Base-by-base conservation (phyloP, 345 rosid genomes). In the Toxicodendron radicans region DNA sequence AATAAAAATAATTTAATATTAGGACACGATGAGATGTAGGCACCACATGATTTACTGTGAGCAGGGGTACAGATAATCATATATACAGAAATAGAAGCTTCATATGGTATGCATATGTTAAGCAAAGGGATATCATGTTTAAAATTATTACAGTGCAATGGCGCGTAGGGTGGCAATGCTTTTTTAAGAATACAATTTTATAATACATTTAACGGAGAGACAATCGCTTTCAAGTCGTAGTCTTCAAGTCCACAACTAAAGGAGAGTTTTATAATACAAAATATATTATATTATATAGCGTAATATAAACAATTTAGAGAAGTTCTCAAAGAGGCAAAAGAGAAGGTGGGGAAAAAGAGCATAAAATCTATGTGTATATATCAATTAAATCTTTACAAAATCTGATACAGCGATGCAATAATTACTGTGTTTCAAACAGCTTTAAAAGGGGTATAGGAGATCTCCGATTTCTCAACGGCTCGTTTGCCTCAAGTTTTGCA, bases 401-500 rank as follows among this genome's bases (percentile, higher is more conserved):
- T 95, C 95, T 81, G 90, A 87, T 90, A 91, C 99, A 92, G 96
- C 94, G 86, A 89, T 79, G 95, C 99, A 91, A 87, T 85, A 80
- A 86, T 89, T 83, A 84, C 82, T 83, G 46, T 73, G 65, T 73
- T 78, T 69, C 60, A 83, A 77, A 82, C 80, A 80, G 74, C 80
- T 79, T 81, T 79, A 76, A 88, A 84, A 77, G 75, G 61, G 76
- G 74, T 38, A 4, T 76, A 11, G 54, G 74, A 89, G 92, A 86
- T 87, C 91, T 85, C 77, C 59, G 80, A 70, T 85, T 83, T 61
- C 79, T 82, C 70, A 73, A 73, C 68, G 74, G 35, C 38, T 38
- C 20, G 68, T 68, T 56, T 43, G 72, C n/a, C 43, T 11, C 24
- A 58, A 58, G 38, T 48, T 73, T 67, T 78, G 74, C 73, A 30